These are phyloP conservation scores for Fragilaria crotonensis DNA, from an alignment of 108 stramenopile genomes.

Conservation along the genomic window DNA sequence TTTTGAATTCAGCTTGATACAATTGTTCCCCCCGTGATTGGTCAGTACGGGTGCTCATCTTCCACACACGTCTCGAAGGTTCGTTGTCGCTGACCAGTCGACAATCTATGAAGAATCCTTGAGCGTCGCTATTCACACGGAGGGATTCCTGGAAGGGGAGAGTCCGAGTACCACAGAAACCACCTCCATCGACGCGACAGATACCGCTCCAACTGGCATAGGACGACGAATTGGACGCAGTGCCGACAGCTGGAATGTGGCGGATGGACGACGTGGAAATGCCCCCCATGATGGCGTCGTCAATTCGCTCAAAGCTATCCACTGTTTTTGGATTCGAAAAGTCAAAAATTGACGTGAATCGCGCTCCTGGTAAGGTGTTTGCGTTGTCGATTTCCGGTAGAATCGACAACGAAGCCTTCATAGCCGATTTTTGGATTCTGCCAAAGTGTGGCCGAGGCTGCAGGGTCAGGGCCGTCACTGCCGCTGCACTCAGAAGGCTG, in stretches of 20 bases:
- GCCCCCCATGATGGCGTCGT: constrained; percentile 83
- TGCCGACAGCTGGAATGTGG: constrained; percentile 20
- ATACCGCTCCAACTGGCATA: constrained; percentile 67
- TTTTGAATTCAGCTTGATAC: constrained; percentile 56
- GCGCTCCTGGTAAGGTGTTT: not conserved
- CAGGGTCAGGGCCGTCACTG: not conserved
- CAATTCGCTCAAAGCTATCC: constrained; percentile 61
- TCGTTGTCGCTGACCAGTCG: constrained; percentile 65
- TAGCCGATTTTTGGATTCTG: too few species aligned
- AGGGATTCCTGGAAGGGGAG: constrained; percentile 53
- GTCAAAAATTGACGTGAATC: constrained; percentile 27
- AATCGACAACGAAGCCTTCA: not conserved
- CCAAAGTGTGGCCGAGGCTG: too few species aligned
- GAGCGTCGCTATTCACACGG: constrained; percentile 25
- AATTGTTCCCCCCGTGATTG: constrained; percentile 50
- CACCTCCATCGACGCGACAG: constrained; percentile 68
- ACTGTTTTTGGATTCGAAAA: constrained; percentile 35
- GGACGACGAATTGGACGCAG: not conserved
- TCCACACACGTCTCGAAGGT: constrained; percentile 62
- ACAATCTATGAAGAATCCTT: constrained; percentile 56
- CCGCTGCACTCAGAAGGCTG: too few species aligned
- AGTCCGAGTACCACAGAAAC: constrained; percentile 72
- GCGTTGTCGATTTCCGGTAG: not conserved
- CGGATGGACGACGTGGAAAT: constrained; percentile 41
- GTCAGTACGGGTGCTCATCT: constrained; percentile 56